phyloP scores from a whole-genome alignment of 495 filamentous ascomycete genomes.

The Penicillium steckii region DNA sequence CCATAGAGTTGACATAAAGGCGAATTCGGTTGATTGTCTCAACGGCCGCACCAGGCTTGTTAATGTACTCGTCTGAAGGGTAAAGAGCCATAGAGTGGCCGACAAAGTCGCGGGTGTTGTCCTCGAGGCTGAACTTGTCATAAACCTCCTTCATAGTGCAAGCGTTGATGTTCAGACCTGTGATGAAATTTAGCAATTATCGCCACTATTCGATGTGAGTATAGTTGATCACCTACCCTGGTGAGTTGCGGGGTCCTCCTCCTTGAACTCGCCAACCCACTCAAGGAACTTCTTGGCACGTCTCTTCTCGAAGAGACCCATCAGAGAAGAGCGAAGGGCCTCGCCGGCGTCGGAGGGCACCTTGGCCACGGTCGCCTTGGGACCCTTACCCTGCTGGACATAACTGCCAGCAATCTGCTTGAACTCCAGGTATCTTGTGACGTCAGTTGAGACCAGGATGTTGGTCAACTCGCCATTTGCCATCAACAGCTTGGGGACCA shows the following conservation, averaged over 20 bases:
- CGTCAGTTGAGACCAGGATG: constrained; percentile 93
- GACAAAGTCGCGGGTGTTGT: constrained; percentile 91
- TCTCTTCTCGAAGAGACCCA: constrained; percentile 97
- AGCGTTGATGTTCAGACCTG: constrained; percentile 75
- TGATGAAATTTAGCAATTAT: constrained; percentile 19
- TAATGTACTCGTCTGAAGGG: constrained; percentile 83
- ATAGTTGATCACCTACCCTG: constrained; percentile 58
- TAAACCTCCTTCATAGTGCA: constrained; percentile 97
- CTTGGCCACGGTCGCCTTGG: constrained; percentile 89
- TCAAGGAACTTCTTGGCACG: constrained; percentile 95
- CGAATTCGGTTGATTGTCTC: constrained; percentile 91
- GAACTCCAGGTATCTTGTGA: constrained; percentile 97
- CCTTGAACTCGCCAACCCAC: constrained; percentile 90
- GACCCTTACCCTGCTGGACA: constrained; percentile 80
- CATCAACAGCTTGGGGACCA: constrained; percentile 98
- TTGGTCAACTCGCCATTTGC: constrained; percentile 97
- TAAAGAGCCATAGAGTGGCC: constrained; percentile 98
- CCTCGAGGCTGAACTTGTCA: constrained; percentile 92
- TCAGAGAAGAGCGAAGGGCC: constrained; percentile 87
- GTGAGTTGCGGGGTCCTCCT: constrained; percentile 80
- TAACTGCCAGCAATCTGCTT: constrained; percentile 98
- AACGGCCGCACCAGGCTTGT: constrained; percentile 65
- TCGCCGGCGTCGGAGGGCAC: constrained; percentile 92
- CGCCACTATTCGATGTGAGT: background rate
- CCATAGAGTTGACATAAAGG: constrained; percentile 97